Evolutionary conservation across 2,329 filamentous ascomycete species (phyloP), one percentile per base, ranked within the genome.

Genomic region (Leptographium galeiforme): DNA sequence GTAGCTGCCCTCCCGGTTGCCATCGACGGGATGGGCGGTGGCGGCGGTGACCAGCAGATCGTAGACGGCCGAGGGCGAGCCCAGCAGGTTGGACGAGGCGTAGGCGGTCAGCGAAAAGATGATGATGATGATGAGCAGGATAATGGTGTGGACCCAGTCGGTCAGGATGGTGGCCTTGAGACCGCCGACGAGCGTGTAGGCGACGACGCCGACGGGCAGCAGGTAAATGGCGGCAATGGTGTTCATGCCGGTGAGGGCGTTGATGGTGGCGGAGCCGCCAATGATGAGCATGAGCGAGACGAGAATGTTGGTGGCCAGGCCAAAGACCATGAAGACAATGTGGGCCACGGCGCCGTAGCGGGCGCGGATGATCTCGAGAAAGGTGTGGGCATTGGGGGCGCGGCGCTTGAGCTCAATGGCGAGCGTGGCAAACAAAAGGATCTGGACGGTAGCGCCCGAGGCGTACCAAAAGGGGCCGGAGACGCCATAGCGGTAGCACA

Each of bases 221-320:
- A 95, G 71, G 69, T 89, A 94, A 63, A 87, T 93, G 55, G 87
- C 89, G 1, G 89, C 89, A 11, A 84, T 82, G 14, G 85, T 89
- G 36, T 79, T 77, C 65, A 90, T 82, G 34, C 86, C 87, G 1
- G 85, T 89, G 50, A 90, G 69, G 12, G 82, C 76, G 43, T 71
- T 78, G 58, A 87, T 77, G 0, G 91, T 89, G 6, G 86, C 85
- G 12, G 82, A 81, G 44, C 89, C 89, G 56, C 90, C 89, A 18
- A 89, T 89, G 57, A 95, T 77, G 50, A 95, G 71, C 89, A 94
- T 94, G 49, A 89, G 82, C 2, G 88, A 91, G 36, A 95, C 89
- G 6, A 95, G 75, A 44, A 94, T 86, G 62, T 93, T 90, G 39
- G 88, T 95, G 68, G 87, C 83, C 16, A 93, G 71, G 34, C 85